A percentile compares a stretch with the other conserved stretches of the same genome.
Evolutionary conservation across 345 rosid genomes (phyloP).

Genomic region (Eucalyptus pauciflora): DNA sequence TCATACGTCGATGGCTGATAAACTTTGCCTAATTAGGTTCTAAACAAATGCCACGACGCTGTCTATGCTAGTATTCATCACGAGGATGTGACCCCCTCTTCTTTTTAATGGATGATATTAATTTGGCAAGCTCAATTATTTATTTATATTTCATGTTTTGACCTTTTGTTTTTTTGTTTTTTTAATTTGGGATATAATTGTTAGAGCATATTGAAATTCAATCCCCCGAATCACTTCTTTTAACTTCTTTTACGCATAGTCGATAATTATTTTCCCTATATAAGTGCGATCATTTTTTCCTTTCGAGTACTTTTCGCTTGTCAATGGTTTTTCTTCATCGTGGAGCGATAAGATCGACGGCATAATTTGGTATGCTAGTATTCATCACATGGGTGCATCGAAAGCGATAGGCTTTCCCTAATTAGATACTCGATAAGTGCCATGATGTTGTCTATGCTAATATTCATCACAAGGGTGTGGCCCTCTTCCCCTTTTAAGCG

Average conservation of each 20-base stretch:
- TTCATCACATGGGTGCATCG: neutral
- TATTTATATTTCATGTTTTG: neutral
- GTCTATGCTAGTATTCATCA: too few species aligned
- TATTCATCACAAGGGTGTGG: too few species aligned
- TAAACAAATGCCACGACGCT: too few species aligned
- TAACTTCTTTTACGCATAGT: neutral
- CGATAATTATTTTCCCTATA: neutral
- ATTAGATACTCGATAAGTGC: neutral
- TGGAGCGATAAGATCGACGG: neutral
- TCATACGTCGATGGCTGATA: too few species aligned
- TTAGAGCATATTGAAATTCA: neutral
- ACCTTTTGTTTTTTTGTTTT: neutral
- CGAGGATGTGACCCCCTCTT: too few species aligned
- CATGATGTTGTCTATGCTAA: neutral
- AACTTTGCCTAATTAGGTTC: too few species aligned
- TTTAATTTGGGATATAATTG: rapidly evolving
- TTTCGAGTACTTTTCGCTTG: neutral
- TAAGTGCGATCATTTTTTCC: neutral
- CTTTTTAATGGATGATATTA: neutral
- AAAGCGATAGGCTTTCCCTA: neutral
- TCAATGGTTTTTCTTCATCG: neutral
- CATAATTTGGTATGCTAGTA: neutral
- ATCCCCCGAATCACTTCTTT: neutral
- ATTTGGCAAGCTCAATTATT: neutral
- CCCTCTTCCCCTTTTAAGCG: too few species aligned